These are phyloP conservation scores for Vitis hybrid DNA, from an alignment of 177 flowering plant species.

Conservation along the genomic window DNA sequence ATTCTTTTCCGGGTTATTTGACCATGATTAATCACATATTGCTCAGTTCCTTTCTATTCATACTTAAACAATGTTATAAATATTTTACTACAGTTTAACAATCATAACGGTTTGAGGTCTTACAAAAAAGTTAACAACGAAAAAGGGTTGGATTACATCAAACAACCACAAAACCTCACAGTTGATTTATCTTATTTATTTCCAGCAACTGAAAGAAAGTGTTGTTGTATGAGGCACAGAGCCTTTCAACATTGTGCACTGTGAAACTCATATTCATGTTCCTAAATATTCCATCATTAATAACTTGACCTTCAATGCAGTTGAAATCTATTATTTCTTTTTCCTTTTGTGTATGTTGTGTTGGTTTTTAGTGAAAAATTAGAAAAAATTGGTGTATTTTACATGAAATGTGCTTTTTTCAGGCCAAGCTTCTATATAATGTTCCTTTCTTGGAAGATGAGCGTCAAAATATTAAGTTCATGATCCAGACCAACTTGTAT, in stretches of 20 bases:
- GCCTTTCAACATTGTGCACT: too few relatives aligned
- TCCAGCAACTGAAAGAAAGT: too few relatives aligned
- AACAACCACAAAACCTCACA: too few relatives aligned
- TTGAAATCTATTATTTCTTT: too few relatives aligned
- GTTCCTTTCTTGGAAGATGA: constrained; percentile 51
- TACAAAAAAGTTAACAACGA: too few relatives aligned
- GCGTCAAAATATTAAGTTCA: constrained; percentile 32
- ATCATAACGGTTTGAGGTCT: too few relatives aligned
- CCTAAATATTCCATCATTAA: too few relatives aligned
- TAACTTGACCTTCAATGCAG: too few relatives aligned
- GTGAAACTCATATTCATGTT: too few relatives aligned
- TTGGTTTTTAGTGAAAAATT: neutral
- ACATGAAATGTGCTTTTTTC: constrained; percentile 14
- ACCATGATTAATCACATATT: neutral
- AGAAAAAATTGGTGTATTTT: neutral
- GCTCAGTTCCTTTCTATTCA: neutral
- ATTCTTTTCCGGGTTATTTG: neutral
- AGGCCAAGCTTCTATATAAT: constrained; percentile 42
- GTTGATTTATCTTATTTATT: too few relatives aligned
- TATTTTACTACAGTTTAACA: neutral
- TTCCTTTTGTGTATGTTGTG: neutral
- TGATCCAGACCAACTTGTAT: constrained; percentile 43
- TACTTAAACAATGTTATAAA: neutral
- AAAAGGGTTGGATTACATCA: too few relatives aligned
- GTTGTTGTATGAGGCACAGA: too few relatives aligned